Evolutionary conservation across 148 eudicot genomes (phyloP).

Genomic region (Camellia sinensis): DNA sequence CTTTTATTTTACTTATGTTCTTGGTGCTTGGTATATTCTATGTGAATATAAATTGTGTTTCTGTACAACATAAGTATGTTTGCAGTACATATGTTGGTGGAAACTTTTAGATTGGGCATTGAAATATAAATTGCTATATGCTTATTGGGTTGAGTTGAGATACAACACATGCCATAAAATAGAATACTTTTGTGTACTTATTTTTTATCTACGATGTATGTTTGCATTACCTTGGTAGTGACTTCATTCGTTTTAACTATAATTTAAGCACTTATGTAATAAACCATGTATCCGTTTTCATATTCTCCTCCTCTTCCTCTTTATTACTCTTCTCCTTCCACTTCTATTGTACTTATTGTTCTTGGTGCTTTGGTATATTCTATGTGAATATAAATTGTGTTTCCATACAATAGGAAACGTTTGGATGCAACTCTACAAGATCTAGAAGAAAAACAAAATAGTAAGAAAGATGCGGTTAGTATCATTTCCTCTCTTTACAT

Average conservation of each 20-base stretch:
- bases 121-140: not conserved
- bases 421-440: conserved; percentile 83
- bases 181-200: not conserved
- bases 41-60: not conserved
- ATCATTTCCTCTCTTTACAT: conserved; percentile 5
- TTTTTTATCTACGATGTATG: not conserved
- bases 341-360: not conserved
- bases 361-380: not conserved
- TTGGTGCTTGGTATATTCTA: not conserved
- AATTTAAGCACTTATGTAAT: not conserved
- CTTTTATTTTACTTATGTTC: not conserved
- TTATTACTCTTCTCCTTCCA: not conserved
- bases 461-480: conserved; percentile 87
- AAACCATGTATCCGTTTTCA: not conserved
- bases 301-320: not conserved
- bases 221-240: not conserved
- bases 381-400: not conserved
- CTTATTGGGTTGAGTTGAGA: not conserved
- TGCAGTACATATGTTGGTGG: not conserved
- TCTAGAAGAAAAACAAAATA: conserved; percentile 90
- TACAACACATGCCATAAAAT: not conserved
- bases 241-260: not conserved
- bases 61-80: no score
- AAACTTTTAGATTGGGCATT: not conserved
- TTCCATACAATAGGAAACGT: conserved; percentile 61